Evolutionary conservation across 163 green algal species (phyloP), one percentile per base, ranked within the genome.

Genomic region (Prototheca wickerhamii): DNA sequence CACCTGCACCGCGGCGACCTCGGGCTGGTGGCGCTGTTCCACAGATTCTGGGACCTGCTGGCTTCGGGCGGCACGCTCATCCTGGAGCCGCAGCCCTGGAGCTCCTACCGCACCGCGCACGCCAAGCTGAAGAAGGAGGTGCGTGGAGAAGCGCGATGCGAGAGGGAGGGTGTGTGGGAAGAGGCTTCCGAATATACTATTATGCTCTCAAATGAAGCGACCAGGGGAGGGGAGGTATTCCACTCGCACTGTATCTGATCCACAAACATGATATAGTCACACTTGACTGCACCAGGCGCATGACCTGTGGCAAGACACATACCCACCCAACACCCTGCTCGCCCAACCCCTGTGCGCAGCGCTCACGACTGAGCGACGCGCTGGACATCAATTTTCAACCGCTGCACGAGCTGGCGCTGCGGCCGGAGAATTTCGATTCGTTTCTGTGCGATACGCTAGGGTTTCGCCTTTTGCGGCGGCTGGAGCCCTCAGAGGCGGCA

Each of bases 21-120:
- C 0, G 91, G 83, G 3, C 64, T 98, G 26, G 73, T 75, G 28
- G 57, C 58, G 3, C 57, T 97, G 7, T 96, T 98, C 70, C 56
- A 61, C 18, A 81, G 72, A 8, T 65, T 87, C 7, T 51, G 60
- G 30, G 25, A 60, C 17, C 51, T 75, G 18, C 67, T 80, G 26
- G 52, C 61, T 10, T 79, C 78, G 34, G 90, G 90, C 0, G 91
- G 91, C 28, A 55, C 84, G 52, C 77, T 98, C 33, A 63, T 97
- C 3, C 72, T 98, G 52, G 91, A 98, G 81, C 88, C 88, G 10
- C 91, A 98, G 82, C 87, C 87, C 10, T 97, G 86, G 87, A 78
- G 72, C 26, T 92, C 82, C 7, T 97, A 97, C 79, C 63, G 76
- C 21, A 58, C 73, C 25, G 88, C 89, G 2, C 66, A 84, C 18